These are phyloP conservation scores for Cryptosporidium sp. DNA, from an alignment of 169 alveolate genomes.

Conservation along the genomic window DNA sequence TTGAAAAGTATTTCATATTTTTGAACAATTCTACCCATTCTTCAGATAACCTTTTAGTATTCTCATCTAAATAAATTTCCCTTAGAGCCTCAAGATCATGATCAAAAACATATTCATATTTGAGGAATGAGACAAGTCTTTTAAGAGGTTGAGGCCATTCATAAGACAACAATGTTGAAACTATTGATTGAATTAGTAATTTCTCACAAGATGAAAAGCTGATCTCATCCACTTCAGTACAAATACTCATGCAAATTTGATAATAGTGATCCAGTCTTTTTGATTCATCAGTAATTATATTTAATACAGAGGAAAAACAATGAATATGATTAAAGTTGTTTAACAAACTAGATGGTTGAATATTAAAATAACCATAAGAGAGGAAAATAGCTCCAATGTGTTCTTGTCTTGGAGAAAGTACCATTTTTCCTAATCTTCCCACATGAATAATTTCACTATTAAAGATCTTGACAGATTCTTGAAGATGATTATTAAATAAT, in stretches of 20 bases:
- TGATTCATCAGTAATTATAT: conserved; percentile 26
- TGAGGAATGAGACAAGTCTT: conserved; percentile 8
- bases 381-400: conserved; percentile 48
- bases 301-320: conserved; percentile 30
- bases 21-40: conserved; percentile 13
- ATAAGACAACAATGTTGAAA: conserved; percentile 8
- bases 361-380: conserved; percentile 43
- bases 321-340: conserved; percentile 52
- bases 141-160: conserved; percentile 3
- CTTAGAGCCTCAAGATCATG: conserved; percentile 19
- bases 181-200: conserved; percentile 20
- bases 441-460: conserved; percentile 40
- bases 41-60: background rate
- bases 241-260: conserved; percentile 66
- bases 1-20: background rate
- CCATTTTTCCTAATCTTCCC: conserved; percentile 41
- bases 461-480: background rate
- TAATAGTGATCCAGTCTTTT: conserved; percentile 66
- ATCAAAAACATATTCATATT: conserved; percentile 25
- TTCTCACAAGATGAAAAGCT: conserved; percentile 13
- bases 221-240: conserved; percentile 54
- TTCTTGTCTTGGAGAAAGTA: conserved; percentile 31
- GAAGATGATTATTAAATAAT: background rate
- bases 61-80: conserved; percentile 27
- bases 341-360: conserved; percentile 17